Evolutionary conservation across 257 asterid species (phyloP).

Genomic region (Lavandula angustifolia): DNA sequence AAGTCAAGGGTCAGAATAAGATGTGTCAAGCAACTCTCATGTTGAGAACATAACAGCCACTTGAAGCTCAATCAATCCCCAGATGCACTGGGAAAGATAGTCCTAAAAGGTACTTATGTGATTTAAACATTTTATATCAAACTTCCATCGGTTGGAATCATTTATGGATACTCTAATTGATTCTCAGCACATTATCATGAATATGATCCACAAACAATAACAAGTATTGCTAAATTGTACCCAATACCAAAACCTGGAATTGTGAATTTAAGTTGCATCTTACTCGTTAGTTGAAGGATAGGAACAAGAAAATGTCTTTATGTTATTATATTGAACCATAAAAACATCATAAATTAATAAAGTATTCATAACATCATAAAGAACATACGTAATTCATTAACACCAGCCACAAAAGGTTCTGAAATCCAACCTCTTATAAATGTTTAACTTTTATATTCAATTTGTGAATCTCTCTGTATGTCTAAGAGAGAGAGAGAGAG

Average conservation of each 20-base stretch:
- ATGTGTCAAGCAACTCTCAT: conserved; percentile 11
- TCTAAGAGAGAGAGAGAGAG: conserved; percentile 19
- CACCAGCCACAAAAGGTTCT: conserved; percentile 1
- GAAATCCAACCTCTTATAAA: not conserved
- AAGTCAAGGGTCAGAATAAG: conserved; percentile 9
- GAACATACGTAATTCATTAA: no score
- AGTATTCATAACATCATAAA: not conserved
- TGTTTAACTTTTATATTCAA: no score
- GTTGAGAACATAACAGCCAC: conserved; percentile 5
- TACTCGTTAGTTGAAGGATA: not conserved
- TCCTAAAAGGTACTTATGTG: conserved; percentile 1
- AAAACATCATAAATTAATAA: conserved; percentile 11
- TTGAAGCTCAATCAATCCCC: conserved; percentile 1
- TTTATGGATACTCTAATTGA: conserved; percentile 9
- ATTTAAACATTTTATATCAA: conserved; percentile 1
- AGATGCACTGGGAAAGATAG: not conserved
- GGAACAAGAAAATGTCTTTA: not conserved
- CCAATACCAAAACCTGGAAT: conserved; percentile 12
- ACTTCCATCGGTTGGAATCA: conserved; percentile 12
- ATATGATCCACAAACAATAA: conserved; percentile 1
- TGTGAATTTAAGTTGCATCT: not conserved
- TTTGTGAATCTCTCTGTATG: not conserved
- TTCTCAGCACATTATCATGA: not conserved
- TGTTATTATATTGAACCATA: not conserved
- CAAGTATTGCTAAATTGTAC: not conserved